These are phyloP conservation scores for Acacia confusa DNA, from an alignment of 306 rosid genomes.

Conservation along the genomic window DNA sequence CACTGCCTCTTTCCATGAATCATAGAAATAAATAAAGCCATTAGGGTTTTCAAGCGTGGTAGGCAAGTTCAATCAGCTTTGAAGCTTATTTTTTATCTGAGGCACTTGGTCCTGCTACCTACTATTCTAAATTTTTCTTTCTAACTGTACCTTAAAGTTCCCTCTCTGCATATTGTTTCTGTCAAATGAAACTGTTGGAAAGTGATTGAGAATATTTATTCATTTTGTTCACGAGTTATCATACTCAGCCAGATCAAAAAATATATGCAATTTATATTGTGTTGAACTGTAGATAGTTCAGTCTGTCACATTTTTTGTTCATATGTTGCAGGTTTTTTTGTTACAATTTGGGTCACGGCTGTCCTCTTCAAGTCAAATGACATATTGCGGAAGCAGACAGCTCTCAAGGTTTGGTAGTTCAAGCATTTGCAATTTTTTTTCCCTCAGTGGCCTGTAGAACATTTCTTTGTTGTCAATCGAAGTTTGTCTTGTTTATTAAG, in stretches of 20 bases:
- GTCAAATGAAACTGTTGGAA: not conserved
- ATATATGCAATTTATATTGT: not conserved
- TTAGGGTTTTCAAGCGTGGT: not conserved
- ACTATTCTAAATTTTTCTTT: not conserved
- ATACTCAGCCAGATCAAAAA: not conserved
- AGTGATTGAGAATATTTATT: slow-evolving; percentile 1
- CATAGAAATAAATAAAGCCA: not conserved
- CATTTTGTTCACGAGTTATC: not conserved
- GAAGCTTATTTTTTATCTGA: not conserved
- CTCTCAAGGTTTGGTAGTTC: slow-evolving; percentile 57
- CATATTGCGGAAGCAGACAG: slow-evolving; percentile 82
- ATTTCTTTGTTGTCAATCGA: not conserved
- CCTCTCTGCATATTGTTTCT: not conserved
- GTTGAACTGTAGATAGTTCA: not conserved
- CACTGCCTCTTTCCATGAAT: not conserved
- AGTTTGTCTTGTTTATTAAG: slow-evolving; percentile 19
- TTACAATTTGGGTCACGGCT: slow-evolving; percentile 87
- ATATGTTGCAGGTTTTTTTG: slow-evolving; percentile 57
- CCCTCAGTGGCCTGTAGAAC: not conserved
- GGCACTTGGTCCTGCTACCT: not conserved
- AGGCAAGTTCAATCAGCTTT: not conserved
- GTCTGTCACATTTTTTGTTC: not conserved
- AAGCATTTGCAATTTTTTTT: not conserved
- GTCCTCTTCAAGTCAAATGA: slow-evolving; percentile 95
- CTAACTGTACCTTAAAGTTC: not conserved